These are phyloP conservation scores for Fusarium ambrosium DNA, from an alignment of 2,329 filamentous ascomycete species.

Conservation along the genomic window DNA sequence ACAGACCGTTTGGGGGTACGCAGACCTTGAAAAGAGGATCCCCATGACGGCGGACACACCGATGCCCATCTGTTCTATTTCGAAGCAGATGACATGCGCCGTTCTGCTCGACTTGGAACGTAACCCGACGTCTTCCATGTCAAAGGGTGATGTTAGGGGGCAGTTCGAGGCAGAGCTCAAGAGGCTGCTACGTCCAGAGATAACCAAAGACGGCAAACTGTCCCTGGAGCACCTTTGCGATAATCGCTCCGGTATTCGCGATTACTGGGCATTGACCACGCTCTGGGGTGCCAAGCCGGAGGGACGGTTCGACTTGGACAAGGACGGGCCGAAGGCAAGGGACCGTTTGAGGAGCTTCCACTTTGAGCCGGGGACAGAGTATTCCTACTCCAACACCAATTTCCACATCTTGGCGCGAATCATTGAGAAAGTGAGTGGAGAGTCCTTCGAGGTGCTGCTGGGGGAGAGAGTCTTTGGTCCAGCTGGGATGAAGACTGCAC, in stretches of 20 bases:
- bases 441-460: constrained; percentile 22
- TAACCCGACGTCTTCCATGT: constrained; percentile 23
- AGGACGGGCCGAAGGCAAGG: constrained; percentile 23
- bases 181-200: constrained; percentile 15
- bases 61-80: constrained; percentile 34
- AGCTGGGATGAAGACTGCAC: constrained; percentile 31
- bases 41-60: constrained; percentile 30
- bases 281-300: constrained; percentile 35
- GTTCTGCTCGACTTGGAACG: constrained; percentile 27
- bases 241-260: constrained; percentile 34
- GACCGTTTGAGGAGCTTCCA: constrained; percentile 24
- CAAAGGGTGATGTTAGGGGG: constrained; percentile 15
- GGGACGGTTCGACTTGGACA: constrained; percentile 22
- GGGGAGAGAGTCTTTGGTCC: constrained; percentile 28
- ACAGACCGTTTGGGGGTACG: constrained; percentile 32
- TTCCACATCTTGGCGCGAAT: constrained; percentile 31
- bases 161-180: constrained; percentile 30
- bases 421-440: constrained; percentile 18
- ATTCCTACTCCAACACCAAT: constrained; percentile 37
- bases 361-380: constrained; percentile 29
- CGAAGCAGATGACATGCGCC: constrained; percentile 37
- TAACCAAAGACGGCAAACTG: constrained; percentile 16
- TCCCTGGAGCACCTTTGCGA: constrained; percentile 26
- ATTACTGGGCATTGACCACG: constrained; percentile 33
- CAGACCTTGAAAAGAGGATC: constrained; percentile 31